Conservation (phyloP, 805 yeast species). For the Kurtzmaniella cleridarum region DNA sequence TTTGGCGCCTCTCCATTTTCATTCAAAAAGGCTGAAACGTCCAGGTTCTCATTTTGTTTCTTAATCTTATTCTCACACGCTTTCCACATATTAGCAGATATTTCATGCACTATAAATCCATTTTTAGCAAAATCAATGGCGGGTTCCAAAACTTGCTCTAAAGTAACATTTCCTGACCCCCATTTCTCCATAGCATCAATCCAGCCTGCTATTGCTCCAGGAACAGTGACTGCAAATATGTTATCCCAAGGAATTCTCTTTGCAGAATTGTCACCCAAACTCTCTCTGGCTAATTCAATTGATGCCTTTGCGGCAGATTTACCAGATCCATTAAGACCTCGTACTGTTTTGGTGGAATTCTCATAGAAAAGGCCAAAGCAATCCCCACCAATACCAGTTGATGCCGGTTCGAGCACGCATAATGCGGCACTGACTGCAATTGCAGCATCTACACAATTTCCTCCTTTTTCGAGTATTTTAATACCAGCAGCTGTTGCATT, state of each 20-base stretch:
- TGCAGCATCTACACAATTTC: slow-evolving; percentile 66
- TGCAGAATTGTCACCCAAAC: slow-evolving; percentile 31
- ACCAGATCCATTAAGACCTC: slow-evolving; percentile 75
- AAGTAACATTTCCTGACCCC: slow-evolving; percentile 65
- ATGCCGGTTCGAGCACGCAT: slow-evolving; percentile 51
- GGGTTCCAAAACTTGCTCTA: slow-evolving; percentile 55
- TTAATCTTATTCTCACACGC: slow-evolving; percentile 34
- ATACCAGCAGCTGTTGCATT: slow-evolving; percentile 72
- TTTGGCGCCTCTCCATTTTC: slow-evolving; percentile 37
- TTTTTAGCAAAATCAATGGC: slow-evolving; percentile 65
- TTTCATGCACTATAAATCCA: slow-evolving; percentile 60
- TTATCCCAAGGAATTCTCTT: slow-evolving; percentile 51
- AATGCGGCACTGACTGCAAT: slow-evolving; percentile 56
- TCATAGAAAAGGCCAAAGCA: slow-evolving; percentile 61
- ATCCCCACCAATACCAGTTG: slow-evolving; percentile 66
- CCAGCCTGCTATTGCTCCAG: slow-evolving; percentile 83
- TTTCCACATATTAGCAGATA: slow-evolving; percentile 50
- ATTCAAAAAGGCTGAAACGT: slow-evolving; percentile 29
- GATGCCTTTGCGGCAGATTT: slow-evolving; percentile 50
- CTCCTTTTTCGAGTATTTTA: slow-evolving; percentile 60
- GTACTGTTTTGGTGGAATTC: slow-evolving; percentile 42
- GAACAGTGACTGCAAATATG: slow-evolving; percentile 61
- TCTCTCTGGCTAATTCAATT: slow-evolving; percentile 43
- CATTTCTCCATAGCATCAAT: slow-evolving; percentile 59
- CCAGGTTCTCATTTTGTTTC: slow-evolving; percentile 26